phyloP scores from a whole-genome alignment of 495 filamentous ascomycete genomes.

The Penicillium ochrochloron region DNA sequence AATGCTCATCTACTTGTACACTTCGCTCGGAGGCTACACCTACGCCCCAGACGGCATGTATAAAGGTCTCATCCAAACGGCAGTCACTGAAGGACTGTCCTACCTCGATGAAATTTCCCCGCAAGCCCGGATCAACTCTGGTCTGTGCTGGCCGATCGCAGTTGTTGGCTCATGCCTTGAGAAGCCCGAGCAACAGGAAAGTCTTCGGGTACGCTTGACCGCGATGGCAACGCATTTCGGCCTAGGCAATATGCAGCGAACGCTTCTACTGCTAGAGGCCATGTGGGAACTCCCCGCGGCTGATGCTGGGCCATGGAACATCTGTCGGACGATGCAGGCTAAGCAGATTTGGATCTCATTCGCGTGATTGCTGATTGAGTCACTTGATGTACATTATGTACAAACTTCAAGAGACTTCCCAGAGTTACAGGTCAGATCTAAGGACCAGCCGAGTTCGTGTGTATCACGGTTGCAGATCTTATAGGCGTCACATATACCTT shows the following conservation, averaged over 20 bases:
- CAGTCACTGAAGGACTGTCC: slow-evolving; percentile 37
- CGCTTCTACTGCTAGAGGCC: slow-evolving; percentile 38
- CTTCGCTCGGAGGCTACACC: slow-evolving; percentile 34
- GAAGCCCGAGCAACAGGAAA: slow-evolving; percentile 27
- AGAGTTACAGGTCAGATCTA: not conserved
- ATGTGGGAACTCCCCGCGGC: slow-evolving; percentile 39
- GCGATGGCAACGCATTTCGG: slow-evolving; percentile 40
- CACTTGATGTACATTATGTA: not conserved
- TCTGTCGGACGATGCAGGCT: slow-evolving; percentile 44
- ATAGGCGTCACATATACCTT: slow-evolving; percentile 92
- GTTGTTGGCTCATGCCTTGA: slow-evolving; percentile 42
- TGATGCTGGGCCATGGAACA: slow-evolving; percentile 45
- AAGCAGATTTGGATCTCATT: slow-evolving; percentile 50
- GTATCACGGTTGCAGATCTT: slow-evolving; percentile 69
- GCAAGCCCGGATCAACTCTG: slow-evolving; percentile 41
- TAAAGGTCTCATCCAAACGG: slow-evolving; percentile 34
- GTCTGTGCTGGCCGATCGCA: slow-evolving; percentile 46
- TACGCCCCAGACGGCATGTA: slow-evolving; percentile 39
- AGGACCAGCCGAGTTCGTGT: slow-evolving; percentile 59
- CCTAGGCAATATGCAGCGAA: slow-evolving; percentile 45
- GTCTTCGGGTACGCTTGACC: slow-evolving; percentile 26
- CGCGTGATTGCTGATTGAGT: slow-evolving; percentile 25
- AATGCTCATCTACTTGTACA: slow-evolving; percentile 45
- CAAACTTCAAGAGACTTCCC: not conserved
- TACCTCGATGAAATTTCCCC: slow-evolving; percentile 36